Base-by-base conservation (phyloP, 2,329 filamentous ascomycete species). In the Coccinonectria pachysandricola region DNA sequence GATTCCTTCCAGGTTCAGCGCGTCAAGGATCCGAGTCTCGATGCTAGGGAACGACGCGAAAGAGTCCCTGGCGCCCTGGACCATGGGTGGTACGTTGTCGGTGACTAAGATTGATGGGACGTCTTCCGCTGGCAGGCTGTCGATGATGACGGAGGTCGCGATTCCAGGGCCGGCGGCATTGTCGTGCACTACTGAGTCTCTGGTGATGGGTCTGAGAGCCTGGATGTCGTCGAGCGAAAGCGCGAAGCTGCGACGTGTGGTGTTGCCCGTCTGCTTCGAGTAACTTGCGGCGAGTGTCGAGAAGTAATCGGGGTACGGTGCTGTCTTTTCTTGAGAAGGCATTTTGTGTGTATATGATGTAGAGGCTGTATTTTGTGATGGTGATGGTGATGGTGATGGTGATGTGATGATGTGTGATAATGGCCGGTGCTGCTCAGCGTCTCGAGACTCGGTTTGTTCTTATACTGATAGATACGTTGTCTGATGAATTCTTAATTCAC, bases 141-240 rank as follows among this genome's bases (percentile, higher is more conserved):
- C 32, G 7, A 43, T n/a, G 6, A 54, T 23, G 14, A 44, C 39
- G 2, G 46, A 38, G 1, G 51, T 36, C 9, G 45, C 49, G 2
- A 45, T 47, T 6, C 51, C 51, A 0, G 51, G 51, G 0, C 51
- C 50, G 5, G 49, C 48, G 7, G 50, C 51, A 27, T 46, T 52
- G 21, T 54, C 51, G 26, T 53, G 51, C 6, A 53, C 30, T 6
- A 42, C 20, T 0, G 49, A 52, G 2, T 36, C 23, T 8, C 39
- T 34, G 6, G 24, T 42, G 8, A 53, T 33, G 7, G 42, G 40
- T 0, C 15, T 28, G 9, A 21, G 25, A 3, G 24, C 22, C 10
- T 36, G 28, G 4, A 52, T 36, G 2, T 43, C 36, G 6, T 33
- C 21, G 4, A 43, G 21, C 2, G 26, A 29, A 3, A 27, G 7